Evolutionary conservation across 2,329 filamentous ascomycete genomes (phyloP).

Genomic region (Colletotrichum orbiculare): DNA sequence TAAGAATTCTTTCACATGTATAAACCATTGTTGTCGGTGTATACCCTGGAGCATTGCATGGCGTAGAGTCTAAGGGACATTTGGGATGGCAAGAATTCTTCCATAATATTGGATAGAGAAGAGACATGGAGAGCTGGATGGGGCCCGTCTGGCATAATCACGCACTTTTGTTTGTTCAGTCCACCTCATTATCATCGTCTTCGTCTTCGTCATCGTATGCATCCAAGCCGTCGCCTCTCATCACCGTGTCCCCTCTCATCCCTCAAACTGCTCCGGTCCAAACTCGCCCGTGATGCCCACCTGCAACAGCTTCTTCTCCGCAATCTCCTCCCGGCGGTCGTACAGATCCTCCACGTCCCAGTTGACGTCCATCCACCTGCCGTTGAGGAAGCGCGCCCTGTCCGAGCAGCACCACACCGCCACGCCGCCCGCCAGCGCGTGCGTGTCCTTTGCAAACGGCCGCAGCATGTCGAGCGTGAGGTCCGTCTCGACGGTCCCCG

Average conservation of each 20-base stretch:
- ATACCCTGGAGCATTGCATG: slow-evolving; percentile 37
- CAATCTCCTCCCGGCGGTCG: slow-evolving; percentile 23
- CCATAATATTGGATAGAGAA: no score
- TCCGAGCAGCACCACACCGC: slow-evolving; percentile 42
- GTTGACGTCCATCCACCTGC: slow-evolving; percentile 47
- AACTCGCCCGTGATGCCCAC: slow-evolving; percentile 16
- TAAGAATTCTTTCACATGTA: slow-evolving; percentile 11
- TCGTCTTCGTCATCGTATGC: no score
- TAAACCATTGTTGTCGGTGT: slow-evolving; percentile 35
- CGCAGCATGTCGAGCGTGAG: slow-evolving; percentile 41
- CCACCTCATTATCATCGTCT: no score
- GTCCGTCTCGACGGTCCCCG: slow-evolving; percentile 46
- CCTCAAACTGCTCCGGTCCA: slow-evolving; percentile 23
- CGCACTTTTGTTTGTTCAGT: neutral
- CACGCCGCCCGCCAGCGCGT: slow-evolving; percentile 43
- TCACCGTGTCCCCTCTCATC: neutral
- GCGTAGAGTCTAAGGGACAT: slow-evolving; percentile 3
- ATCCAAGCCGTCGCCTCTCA: no score
- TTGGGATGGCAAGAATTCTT: slow-evolving; percentile 23
- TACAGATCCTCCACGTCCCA: slow-evolving; percentile 49
- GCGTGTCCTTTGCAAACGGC: slow-evolving; percentile 43
- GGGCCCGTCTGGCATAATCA: slow-evolving; percentile 14
- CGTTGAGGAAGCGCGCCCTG: slow-evolving; percentile 46
- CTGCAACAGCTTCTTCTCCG: slow-evolving; percentile 12
- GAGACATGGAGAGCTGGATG: slow-evolving; percentile 17